A percentile compares a stretch with the other conserved stretches of the same genome.
These are phyloP conservation scores for Backusella tuberculispora DNA, from an alignment of 192 early-diverging fungal genomes.

Conservation along the genomic window DNA sequence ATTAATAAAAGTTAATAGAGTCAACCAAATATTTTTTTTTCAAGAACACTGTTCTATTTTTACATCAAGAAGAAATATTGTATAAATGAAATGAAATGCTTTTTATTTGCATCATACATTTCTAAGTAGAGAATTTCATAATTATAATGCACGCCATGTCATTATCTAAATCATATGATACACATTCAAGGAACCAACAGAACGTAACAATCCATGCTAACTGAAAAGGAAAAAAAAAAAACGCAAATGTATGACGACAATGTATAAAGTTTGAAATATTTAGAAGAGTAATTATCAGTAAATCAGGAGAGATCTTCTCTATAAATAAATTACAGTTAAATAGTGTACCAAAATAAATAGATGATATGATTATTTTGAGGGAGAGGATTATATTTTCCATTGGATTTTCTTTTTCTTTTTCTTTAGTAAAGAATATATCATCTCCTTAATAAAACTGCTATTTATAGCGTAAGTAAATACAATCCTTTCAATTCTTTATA, in stretches of 20 bases:
- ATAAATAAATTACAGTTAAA: neutral
- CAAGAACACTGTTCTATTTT: neutral
- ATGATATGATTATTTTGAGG: neutral
- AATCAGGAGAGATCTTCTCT: neutral
- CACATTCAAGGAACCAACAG: neutral
- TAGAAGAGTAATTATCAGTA: neutral
- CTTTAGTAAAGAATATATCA: neutral
- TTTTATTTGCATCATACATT: neutral
- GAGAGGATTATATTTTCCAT: neutral
- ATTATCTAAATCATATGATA: slow-evolving; percentile 3
- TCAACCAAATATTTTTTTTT: neutral
- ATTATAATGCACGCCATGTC: neutral
- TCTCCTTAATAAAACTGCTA: neutral
- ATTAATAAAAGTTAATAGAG: neutral
- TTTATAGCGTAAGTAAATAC: neutral
- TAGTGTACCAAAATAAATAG: neutral
- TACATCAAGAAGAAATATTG: neutral
- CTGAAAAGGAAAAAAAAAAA: neutral
- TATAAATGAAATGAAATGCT: neutral
- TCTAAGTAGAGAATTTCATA: no score
- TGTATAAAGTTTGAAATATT: neutral
- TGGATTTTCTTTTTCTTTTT: neutral
- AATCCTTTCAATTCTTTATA: no score
- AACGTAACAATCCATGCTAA: neutral
- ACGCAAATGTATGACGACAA: neutral